Evolutionary conservation across 2,329 filamentous ascomycete species (phyloP).

Genomic region (Fusarium ambrosium): DNA sequence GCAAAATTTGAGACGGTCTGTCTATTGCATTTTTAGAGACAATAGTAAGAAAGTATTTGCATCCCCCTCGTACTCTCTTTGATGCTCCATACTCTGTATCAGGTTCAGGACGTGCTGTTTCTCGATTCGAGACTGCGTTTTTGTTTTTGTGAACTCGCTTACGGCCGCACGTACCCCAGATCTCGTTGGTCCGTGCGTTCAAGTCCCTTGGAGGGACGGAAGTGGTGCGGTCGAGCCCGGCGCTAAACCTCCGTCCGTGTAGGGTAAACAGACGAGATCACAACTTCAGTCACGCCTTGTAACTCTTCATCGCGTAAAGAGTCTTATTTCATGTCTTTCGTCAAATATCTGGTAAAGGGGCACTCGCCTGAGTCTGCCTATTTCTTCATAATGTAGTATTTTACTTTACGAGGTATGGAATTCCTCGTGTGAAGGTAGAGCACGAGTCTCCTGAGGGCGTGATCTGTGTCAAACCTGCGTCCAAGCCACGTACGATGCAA

Average conservation of each 20-base stretch:
- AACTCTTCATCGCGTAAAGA: not conserved
- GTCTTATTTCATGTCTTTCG: not conserved
- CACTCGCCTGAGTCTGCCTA: not conserved
- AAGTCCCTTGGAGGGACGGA: not conserved
- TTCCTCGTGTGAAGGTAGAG: conserved; percentile 20
- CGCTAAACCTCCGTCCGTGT: not conserved
- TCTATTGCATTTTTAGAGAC: not conserved
- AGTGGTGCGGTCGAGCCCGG: conserved; percentile 1
- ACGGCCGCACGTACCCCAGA: conserved; percentile 23
- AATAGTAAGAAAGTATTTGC: not conserved
- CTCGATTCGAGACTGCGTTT: not conserved
- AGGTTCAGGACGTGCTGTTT: not conserved
- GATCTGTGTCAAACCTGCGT: conserved; percentile 17
- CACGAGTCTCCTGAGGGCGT: conserved; percentile 19
- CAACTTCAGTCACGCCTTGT: not conserved
- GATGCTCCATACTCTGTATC: not conserved
- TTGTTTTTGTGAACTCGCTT: conserved; percentile 45
- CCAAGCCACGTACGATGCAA: conserved; percentile 13
- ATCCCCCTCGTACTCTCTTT: not conserved
- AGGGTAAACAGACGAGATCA: not conserved
- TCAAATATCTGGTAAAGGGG: not conserved
- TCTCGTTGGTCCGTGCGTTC: conserved; percentile 38
- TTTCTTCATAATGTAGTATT: not conserved
- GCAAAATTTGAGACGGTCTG: not conserved
- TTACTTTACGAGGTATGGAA: not conserved